These are phyloP conservation scores for Camellia lanceoleosa DNA, from an alignment of 148 eudicot species.

Conservation along the genomic window DNA sequence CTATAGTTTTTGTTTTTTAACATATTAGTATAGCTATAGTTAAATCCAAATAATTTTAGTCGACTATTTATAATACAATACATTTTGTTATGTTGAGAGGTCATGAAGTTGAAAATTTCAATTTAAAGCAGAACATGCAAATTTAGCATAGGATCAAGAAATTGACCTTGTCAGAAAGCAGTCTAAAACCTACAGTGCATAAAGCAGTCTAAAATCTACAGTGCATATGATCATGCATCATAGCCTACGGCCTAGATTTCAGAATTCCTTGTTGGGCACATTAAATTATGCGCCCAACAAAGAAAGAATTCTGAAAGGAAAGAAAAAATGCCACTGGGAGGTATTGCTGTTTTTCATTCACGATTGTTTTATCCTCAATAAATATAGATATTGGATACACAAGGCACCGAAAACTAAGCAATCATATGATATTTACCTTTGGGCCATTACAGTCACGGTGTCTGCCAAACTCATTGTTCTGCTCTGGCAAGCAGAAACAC, in stretches of 20 bases:
- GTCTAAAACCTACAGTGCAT: too few relatives aligned
- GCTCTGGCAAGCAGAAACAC: conserved; percentile 97
- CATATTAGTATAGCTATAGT: too few relatives aligned
- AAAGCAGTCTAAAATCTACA: too few relatives aligned
- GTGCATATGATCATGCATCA: neutral
- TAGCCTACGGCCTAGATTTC: neutral
- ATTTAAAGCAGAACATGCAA: neutral
- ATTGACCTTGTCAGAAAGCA: neutral
- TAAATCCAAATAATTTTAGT: too few relatives aligned
- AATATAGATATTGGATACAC: too few relatives aligned
- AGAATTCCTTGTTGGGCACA: neutral
- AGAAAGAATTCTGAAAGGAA: neutral
- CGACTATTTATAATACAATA: too few relatives aligned
- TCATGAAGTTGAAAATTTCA: too few relatives aligned
- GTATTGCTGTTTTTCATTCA: neutral
- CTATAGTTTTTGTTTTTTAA: too few relatives aligned
- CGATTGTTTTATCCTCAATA: neutral
- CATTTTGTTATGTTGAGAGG: too few relatives aligned
- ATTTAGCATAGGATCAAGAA: neutral
- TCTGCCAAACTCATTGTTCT: conserved; percentile 92
- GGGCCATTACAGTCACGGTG: conserved; percentile 90
- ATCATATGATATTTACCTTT: conserved; percentile 43
- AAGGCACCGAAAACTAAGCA: neutral
- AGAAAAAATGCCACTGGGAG: neutral
- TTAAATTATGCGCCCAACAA: neutral